These are phyloP conservation scores for Patellaria atrata DNA, from an alignment of 495 filamentous ascomycete genomes.

Conservation along the genomic window DNA sequence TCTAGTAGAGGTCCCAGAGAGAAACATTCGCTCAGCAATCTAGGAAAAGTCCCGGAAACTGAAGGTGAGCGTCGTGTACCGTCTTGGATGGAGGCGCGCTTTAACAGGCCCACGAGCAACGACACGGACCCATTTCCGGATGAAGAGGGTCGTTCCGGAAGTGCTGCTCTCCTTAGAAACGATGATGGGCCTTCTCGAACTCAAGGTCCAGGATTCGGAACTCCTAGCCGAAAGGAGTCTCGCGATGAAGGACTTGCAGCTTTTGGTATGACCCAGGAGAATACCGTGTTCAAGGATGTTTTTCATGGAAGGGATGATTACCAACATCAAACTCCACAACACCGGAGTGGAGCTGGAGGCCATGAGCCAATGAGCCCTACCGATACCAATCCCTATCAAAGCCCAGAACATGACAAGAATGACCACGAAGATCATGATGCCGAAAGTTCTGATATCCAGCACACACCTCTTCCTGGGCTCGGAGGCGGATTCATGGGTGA, in stretches of 20 bases:
- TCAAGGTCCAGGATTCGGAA: constrained; percentile 34
- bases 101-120: constrained; percentile 41
- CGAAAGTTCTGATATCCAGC: constrained; percentile 43
- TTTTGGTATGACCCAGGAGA: constrained; percentile 70
- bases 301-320: constrained; percentile 44
- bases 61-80: constrained; percentile 32
- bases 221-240: constrained; percentile 42
- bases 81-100: constrained; percentile 40
- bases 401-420: constrained; percentile 66
- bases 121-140: constrained; percentile 74
- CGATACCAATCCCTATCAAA: constrained; percentile 95
- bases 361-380: constrained; percentile 73
- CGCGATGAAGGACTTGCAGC: constrained; percentile 39
- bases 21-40: constrained; percentile 37
- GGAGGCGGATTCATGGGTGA: constrained; percentile 37
- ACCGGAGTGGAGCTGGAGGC: constrained; percentile 33
- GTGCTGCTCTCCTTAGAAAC: constrained; percentile 65
- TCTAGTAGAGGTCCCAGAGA: constrained; percentile 37
- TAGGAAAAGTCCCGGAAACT: constrained; percentile 40
- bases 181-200: constrained; percentile 52
- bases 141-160: constrained; percentile 50
- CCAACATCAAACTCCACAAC: constrained; percentile 42
- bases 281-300: constrained; percentile 50
- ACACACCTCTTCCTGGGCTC: constrained; percentile 42
- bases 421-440: constrained; percentile 53